Evolutionary conservation across 306 rosid species (phyloP), one percentile per base, ranked within the genome.

Genomic region (Hippophae rhamnoides): DNA sequence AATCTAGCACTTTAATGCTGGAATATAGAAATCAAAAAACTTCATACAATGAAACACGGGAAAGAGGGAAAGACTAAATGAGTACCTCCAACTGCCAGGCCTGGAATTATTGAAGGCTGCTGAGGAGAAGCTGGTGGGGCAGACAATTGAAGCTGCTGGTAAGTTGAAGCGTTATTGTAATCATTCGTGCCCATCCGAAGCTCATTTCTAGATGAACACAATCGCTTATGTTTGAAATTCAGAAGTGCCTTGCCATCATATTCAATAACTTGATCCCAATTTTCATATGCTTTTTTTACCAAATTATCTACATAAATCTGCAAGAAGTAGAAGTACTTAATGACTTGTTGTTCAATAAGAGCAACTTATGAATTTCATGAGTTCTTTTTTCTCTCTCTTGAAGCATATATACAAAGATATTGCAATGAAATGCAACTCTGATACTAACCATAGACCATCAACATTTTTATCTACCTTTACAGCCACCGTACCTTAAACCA

Each of bases 231-330:
- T 68, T 75, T 78, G 50, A 67, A 72, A 73, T 64, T 68, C 73
- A 86, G 63, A 26, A 84, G 88, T 60, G 99, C 80, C 74, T 89
- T 93, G 47, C 97, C 95, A 75, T 93, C 97, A 64, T 93, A 93
- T 62, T 93, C 95, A 56, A 88, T 57, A 62, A 86, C 99, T 64
- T 82, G 90, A 45, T 84, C 84, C 99, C 99, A 93, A 71, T 86
- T 79, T 14, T 93, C 99, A 55, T 93, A 93, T 50, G 99, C 97
- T 77, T 85, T 93, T 74, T 93, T 93, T 77, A 93, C 95, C 62
- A 88, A 75, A 2, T 86, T 72, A 82, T 93, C 99, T 7, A 93
- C 95, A 72, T 80, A 86, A 63, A 88, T 76, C 99, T 93, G 89
- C 74, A 78, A 49, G 67, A 31, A 18, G 38, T 31, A 31, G 4